Base-by-base conservation (phyloP, 768 basidiomycete species). In the Heimioporus sp. region DNA sequence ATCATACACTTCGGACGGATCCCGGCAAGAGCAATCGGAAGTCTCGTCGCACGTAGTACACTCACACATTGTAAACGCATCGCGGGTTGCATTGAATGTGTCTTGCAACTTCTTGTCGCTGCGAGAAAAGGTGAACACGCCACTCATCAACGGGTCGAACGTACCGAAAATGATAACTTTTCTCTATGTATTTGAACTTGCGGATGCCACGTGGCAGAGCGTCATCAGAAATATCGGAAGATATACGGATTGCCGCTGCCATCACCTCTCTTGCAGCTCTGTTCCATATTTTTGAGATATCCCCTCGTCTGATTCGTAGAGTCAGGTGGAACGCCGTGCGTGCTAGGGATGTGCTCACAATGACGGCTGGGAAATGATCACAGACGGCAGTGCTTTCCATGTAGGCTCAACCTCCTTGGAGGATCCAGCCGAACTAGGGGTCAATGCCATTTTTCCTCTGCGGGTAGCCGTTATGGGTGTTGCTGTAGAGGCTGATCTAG, bases 161-260 rank as follows among this genome's bases (percentile, higher is more conserved):
- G 17, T 68, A 81, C 43, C 58, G 78, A 79, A 76, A 78, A 12
- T 66, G 48, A 46, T 85, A 86, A 10, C 72, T 69, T 35, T 65
- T 67, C 59, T 87, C 85, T 12, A 82, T 54, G 59, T 85, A 87
- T 49, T 52, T 48, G 47, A 87, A 86, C 15, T 60, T 60, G 0
- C 65, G 54, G 5, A 71, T 61, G n/a, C 80, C 58, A 4, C 57
- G 64, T 0, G 83, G 83, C 4, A 77, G 58, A 11, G 73, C 68
- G 35, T 65, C 70, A 30, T 60, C 66, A 51, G 61, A 65, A n/a
- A 76, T 61, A 16, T 64, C 54, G 31, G 67, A 64, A 15, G 67
- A 67, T 51, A 76, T 68, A 15, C 58, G 65, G 21, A 76, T 56
- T 5, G 55, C 47, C 15, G 69, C 68, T 8, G 76, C 73, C 48